Evolutionary conservation across 2,329 filamentous ascomycete species (phyloP).

Genomic region (Fusarium proliferatum): DNA sequence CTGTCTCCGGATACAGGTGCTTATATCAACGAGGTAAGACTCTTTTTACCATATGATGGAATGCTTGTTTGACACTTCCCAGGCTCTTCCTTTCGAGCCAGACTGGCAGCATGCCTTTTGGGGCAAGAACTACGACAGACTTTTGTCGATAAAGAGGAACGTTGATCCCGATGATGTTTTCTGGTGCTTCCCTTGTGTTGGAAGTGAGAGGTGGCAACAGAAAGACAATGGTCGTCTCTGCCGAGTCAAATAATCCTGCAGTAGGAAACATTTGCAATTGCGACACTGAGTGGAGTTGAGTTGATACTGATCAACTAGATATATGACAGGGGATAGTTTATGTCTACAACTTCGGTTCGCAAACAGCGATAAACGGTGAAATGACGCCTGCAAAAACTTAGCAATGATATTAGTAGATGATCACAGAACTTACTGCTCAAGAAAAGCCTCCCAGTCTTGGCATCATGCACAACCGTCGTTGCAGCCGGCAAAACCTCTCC

Average conservation of each 20-base stretch:
- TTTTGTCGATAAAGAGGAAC: conserved; percentile 57
- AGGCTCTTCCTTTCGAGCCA: conserved; percentile 53
- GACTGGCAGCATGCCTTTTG: conserved; percentile 56
- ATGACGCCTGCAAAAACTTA: conserved; percentile 30
- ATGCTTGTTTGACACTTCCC: background rate
- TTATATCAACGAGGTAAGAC: conserved; percentile 59
- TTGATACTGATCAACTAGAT: background rate
- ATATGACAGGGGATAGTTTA: accelerated
- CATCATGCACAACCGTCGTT: conserved; percentile 42
- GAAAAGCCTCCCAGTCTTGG: conserved; percentile 38
- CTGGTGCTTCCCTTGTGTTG: conserved; percentile 61
- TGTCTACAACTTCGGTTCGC: conserved; percentile 28
- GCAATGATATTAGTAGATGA: accelerated
- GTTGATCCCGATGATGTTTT: conserved; percentile 62
- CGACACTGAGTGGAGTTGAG: background rate
- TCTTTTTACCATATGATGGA: accelerated
- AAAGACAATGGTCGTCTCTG: conserved; percentile 42
- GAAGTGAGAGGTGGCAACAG: conserved; percentile 55
- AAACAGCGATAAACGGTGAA: conserved; percentile 39
- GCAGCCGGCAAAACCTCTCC: conserved; percentile 33
- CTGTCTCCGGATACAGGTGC: conserved; percentile 56
- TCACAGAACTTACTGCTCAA: conserved; percentile 33
- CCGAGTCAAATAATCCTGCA: background rate
- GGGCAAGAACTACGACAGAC: conserved; percentile 57
- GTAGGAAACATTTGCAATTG: background rate